Base-by-base conservation (phyloP, 495 filamentous ascomycete species). In the Hypoxylon fragiforme region DNA sequence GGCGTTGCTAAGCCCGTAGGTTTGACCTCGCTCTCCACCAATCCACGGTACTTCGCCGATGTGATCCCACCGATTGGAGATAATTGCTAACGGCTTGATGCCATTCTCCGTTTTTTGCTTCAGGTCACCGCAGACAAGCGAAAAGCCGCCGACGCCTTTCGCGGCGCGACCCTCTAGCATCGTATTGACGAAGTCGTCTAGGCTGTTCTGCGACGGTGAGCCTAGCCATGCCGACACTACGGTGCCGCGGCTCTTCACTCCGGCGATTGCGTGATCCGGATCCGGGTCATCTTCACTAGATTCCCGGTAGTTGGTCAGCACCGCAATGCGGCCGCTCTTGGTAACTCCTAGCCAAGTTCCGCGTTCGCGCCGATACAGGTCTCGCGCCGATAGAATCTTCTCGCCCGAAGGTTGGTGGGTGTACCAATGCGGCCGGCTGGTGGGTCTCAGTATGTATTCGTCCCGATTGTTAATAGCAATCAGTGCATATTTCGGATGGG, bases 321-420 rank as follows among this genome's bases (percentile, higher is more conserved):
- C 85, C 9, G 95, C 92, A 39, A 99, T 73, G 53, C 89, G 89
- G 12, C 94, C 94, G 24, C 85, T 74, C 50, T 78, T 83, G 31
- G 91, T 97, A 54, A 99, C 80, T 21, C 91, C 94, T 47, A 97
- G 84, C 94, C 95, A 99, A 36, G 95, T 97, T 18, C 94, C 94
- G 43, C 73, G 73, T 54, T 81, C 78, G 43, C 67, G 70, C 14
- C 79, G 70, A 47, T 81, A 74, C 12, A 81, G 64, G 54, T 81
- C 78, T 44, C 73, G 67, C 41, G 78, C 69, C 21, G 75, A 80
- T 31, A 82, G 73, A 49, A 82, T 69, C 36, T 78, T 48, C 49
- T 69, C 57, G 7, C 68, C 67, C 2, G 68, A 75, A 16, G 56
- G 64, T 19, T 60, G 51, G 37, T 74, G 64, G 18, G 62, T 81